phyloP scores from a whole-genome alignment of 2,329 filamentous ascomycete species.

The Aureobasidium namibiae region DNA sequence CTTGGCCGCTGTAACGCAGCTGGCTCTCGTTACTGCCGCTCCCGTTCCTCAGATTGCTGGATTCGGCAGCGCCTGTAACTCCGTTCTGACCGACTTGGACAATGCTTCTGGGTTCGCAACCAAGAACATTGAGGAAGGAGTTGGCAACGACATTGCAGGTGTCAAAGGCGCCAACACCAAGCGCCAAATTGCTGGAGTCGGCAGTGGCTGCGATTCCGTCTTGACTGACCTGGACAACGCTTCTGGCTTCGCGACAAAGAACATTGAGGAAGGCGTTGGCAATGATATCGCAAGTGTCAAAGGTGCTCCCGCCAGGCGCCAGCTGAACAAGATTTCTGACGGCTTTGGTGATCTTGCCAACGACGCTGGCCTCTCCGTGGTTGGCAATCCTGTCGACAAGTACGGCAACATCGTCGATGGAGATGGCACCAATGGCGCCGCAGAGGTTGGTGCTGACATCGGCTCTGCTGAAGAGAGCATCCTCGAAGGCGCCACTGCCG shows the following conservation, averaged over 20 bases:
- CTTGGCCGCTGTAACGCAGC: not conserved
- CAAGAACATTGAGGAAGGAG: not conserved
- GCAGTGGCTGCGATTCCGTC: not conserved
- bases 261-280: not conserved
- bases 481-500: not conserved
- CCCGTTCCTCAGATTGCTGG: not conserved
- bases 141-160: not conserved
- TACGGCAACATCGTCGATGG: not conserved
- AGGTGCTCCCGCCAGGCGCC: too few relatives aligned
- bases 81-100: not conserved
- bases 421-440: not conserved
- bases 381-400: not conserved
- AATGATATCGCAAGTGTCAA: not conserved
- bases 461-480: not conserved
- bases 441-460: not conserved
- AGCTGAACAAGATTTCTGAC: not conserved
- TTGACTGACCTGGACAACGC: not conserved
- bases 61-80: not conserved
- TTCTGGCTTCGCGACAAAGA: not conserved
- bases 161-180: not conserved
- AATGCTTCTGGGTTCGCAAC: not conserved
- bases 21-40: not conserved
- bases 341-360: not conserved
- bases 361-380: not conserved
- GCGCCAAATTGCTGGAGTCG: not conserved